Percentiles rank a stretch among this genome's conserved stretches.
Conservation (phyloP, 768 basidiomycete species). For the Rickenella mellea region DNA sequence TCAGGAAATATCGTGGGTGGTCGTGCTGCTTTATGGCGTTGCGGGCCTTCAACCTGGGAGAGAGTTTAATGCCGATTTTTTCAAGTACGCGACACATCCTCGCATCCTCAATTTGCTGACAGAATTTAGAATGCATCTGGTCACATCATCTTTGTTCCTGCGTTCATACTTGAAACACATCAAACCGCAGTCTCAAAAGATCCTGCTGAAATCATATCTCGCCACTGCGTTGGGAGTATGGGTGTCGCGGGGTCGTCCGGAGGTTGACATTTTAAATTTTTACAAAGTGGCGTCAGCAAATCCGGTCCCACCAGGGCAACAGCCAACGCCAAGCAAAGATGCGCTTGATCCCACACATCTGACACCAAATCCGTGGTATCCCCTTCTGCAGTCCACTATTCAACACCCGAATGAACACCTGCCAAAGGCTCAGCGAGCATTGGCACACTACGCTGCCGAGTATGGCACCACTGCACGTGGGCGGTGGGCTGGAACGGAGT, state of each 20-base stretch:
- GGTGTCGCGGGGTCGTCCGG: conserved; percentile 45
- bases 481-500: conserved; percentile 10
- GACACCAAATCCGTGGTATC: conserved; percentile 51
- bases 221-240: conserved; percentile 41
- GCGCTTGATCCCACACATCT: conserved; percentile 10
- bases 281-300: conserved; percentile 18
- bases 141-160: conserved; percentile 58
- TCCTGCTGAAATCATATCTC: conserved; percentile 54
- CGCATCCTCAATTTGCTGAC: background rate
- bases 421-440: conserved; percentile 30
- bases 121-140: conserved; percentile 44
- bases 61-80: background rate
- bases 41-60: background rate
- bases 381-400: conserved; percentile 41
- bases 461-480: conserved; percentile 22
- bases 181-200: conserved; percentile 25
- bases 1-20: background rate
- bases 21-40: background rate
- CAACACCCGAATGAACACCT: conserved; percentile 52
- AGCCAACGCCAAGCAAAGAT: conserved; percentile 9
- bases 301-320: conserved; percentile 2
- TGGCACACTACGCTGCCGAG: conserved; percentile 33
- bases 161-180: conserved; percentile 28
- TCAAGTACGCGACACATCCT: background rate
- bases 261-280: conserved; percentile 41